phyloP scores from a whole-genome alignment of 2,329 filamentous ascomycete genomes.

The Alternaria rosae region DNA sequence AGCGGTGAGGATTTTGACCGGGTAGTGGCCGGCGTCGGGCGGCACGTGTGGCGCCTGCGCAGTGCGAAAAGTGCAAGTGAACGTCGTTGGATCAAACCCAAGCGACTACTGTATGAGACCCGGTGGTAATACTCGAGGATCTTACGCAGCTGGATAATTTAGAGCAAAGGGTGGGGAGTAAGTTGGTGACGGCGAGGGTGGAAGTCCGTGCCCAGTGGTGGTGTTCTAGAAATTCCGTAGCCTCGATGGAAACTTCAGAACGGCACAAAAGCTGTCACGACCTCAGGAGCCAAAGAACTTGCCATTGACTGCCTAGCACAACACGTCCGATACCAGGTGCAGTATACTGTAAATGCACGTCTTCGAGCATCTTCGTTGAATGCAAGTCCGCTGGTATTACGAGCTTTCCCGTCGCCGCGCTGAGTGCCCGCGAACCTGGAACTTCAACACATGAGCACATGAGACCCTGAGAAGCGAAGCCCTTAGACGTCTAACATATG shows the following conservation, averaged over 20 bases:
- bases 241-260: conserved; percentile 12
- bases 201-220: conserved; percentile 13
- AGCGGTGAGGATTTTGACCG: conserved; percentile 18
- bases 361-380: background rate
- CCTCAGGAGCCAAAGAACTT: conserved; percentile 11
- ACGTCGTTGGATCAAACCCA: background rate
- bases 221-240: conserved; percentile 20
- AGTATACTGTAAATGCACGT: background rate
- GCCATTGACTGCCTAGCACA: background rate
- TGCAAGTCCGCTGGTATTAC: background rate
- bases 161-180: conserved; percentile 1
- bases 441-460: background rate
- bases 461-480: background rate
- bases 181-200: conserved; percentile 11
- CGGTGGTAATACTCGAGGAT: background rate
- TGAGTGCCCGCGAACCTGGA: background rate
- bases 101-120: background rate
- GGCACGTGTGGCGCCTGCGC: conserved; percentile 1
- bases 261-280: background rate
- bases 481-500: background rate
- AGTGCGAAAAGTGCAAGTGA: background rate
- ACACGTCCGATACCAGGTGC: background rate
- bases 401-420: background rate
- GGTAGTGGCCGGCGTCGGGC: conserved; percentile 6
- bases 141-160: background rate